These are phyloP conservation scores for Flaveria robusta DNA, from an alignment of 129 eudicot genomes.

Conservation along the genomic window DNA sequence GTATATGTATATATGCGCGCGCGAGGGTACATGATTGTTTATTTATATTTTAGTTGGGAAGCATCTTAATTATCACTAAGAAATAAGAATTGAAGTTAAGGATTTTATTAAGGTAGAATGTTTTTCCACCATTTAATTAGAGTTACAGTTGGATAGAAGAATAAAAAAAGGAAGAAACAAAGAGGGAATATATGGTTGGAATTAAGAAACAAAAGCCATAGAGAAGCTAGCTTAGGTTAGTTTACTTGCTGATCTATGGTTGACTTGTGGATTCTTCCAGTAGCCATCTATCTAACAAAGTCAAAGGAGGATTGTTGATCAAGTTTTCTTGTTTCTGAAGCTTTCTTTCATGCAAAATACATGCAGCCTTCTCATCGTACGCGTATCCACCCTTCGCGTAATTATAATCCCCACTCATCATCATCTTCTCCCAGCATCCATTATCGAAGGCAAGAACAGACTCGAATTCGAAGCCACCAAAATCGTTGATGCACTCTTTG, in stretches of 20 bases:
- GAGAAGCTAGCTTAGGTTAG: background rate
- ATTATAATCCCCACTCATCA: slow-evolving; percentile 13
- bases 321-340: slow-evolving; percentile 31
- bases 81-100: slow-evolving; percentile 8
- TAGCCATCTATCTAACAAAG: slow-evolving; percentile 80
- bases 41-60: background rate
- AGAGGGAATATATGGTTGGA: background rate
- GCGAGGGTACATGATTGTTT: background rate
- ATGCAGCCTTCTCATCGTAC: slow-evolving; percentile 29
- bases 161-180: slow-evolving; percentile 9
- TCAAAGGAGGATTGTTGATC: slow-evolving; percentile 49
- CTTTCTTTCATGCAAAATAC: slow-evolving; percentile 37
- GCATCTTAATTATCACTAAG: background rate
- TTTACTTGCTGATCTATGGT: slow-evolving; percentile 41
- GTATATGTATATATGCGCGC: background rate
- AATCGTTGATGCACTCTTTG: slow-evolving; percentile 26
- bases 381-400: slow-evolving; percentile 9
- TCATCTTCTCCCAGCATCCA: slow-evolving; percentile 44
- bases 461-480: slow-evolving; percentile 45
- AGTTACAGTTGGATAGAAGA: slow-evolving; percentile 33
- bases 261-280: slow-evolving; percentile 65
- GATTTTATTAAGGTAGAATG: slow-evolving; percentile 36
- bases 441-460: slow-evolving; percentile 50
- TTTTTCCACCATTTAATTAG: slow-evolving; percentile 29
- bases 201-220: slow-evolving; percentile 2